phyloP scores from a whole-genome alignment of 176 grass and related monocot species.

The Thalia dealbata region DNA sequence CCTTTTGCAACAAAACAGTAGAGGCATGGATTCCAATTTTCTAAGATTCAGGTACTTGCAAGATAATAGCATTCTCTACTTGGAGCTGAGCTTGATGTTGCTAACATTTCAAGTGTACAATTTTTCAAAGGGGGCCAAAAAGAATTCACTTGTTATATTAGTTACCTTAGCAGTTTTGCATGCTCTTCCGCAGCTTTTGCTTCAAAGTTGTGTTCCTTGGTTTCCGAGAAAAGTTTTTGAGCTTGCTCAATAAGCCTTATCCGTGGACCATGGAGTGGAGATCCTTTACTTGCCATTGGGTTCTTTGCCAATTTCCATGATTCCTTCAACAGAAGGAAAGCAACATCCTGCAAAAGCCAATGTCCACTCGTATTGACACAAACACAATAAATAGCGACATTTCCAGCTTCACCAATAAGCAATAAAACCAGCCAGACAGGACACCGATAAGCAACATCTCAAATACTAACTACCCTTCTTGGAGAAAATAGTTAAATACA shows the following conservation, averaged over 20 bases:
- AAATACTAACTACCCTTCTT: neutral
- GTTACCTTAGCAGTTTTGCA: conserved; percentile 74
- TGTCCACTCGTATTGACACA: neutral
- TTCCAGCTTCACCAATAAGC: no score
- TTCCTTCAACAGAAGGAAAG: conserved; percentile 92
- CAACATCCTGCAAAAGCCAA: conserved; percentile 58
- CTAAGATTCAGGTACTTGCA: neutral
- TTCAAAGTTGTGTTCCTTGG: conserved; percentile 88
- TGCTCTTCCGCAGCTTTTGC: conserved; percentile 87
- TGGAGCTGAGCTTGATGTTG: neutral
- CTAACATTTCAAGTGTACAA: neutral
- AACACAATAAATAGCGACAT: neutral
- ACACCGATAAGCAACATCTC: neutral
- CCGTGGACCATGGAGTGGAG: conserved; percentile 70
- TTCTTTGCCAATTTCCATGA: conserved; percentile 83
- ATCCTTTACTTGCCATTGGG: conserved; percentile 85
- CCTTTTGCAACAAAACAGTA: neutral
- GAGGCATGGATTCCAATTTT: neutral
- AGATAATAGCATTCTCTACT: neutral
- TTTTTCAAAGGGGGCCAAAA: neutral
- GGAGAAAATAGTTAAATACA: neutral
- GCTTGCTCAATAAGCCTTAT: conserved; percentile 78
- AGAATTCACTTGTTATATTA: neutral
- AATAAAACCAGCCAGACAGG: neutral
- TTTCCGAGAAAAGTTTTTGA: conserved; percentile 77